These are phyloP conservation scores for Paramecium biaurelia DNA, from an alignment of 73 alveolate genomes.

Conservation along the genomic window DNA sequence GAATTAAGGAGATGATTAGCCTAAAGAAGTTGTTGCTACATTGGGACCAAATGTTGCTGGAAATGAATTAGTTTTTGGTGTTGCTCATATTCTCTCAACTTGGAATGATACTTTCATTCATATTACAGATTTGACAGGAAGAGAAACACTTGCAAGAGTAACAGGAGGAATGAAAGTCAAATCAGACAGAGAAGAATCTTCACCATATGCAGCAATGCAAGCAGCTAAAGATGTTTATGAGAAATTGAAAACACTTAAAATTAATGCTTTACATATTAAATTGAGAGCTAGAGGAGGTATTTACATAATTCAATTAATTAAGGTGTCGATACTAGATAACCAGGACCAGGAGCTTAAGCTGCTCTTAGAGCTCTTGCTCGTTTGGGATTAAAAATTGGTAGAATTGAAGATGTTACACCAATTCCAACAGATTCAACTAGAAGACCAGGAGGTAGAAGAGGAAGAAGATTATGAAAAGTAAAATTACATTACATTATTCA, in stretches of 20 bases:
- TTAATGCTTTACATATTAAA: slow-evolving; percentile 97
- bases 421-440: slow-evolving; percentile 99
- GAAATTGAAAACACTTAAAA: slow-evolving; percentile 85
- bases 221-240: slow-evolving; percentile 98
- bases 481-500: neutral
- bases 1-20: neutral
- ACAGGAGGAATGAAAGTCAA: slow-evolving; percentile 99
- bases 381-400: slow-evolving; percentile 97
- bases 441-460: slow-evolving; percentile 99
- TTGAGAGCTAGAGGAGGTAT: slow-evolving; percentile 98
- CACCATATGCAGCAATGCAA: slow-evolving; percentile 99
- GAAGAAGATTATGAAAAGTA: slow-evolving; percentile 94
- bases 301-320: neutral
- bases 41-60: slow-evolving; percentile 63
- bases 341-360: slow-evolving; percentile 99
- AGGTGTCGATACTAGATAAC: slow-evolving; percentile 84
- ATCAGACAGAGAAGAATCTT: slow-evolving; percentile 99
- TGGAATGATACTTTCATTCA: slow-evolving; percentile 99
- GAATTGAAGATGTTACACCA: slow-evolving; percentile 99
- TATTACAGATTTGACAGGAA: slow-evolving; percentile 98
- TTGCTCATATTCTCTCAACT: slow-evolving; percentile 97
- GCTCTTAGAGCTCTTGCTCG: slow-evolving; percentile 99
- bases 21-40: neutral
- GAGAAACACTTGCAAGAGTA: slow-evolving; percentile 98
- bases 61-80: slow-evolving; percentile 87